A percentile compares a stretch with the other conserved stretches of the same genome.
phyloP scores from a whole-genome alignment of 352 stramenopile genomes.

The Phytophthora brassicae region DNA sequence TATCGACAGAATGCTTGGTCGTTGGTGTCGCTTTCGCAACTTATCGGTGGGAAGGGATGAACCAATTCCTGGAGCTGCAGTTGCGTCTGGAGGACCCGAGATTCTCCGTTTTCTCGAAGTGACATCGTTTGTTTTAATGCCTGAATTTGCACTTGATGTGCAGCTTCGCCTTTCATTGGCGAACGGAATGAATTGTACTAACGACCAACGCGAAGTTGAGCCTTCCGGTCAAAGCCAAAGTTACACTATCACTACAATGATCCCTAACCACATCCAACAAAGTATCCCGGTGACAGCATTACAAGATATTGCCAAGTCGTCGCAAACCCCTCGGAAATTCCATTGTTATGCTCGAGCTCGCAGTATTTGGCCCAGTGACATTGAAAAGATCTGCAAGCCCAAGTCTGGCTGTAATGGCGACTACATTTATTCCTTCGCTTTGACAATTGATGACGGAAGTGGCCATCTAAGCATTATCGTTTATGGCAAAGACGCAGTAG shows the following conservation, averaged over 20 bases:
- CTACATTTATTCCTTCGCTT: conserved; percentile 74
- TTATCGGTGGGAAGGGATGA: conserved; percentile 49
- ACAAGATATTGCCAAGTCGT: conserved; percentile 29
- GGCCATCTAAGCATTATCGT: conserved; percentile 66
- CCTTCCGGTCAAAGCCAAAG: neutral
- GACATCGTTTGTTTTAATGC: conserved; percentile 64
- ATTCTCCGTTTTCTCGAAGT: conserved; percentile 70
- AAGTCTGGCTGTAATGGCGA: conserved; percentile 19
- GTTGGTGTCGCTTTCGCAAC: conserved; percentile 81
- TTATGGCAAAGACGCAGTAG: conserved; percentile 70
- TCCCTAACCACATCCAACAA: conserved; percentile 49
- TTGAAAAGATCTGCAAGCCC: conserved; percentile 56
- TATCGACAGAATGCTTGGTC: conserved; percentile 27
- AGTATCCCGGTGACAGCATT: conserved; percentile 52
- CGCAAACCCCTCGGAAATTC: conserved; percentile 59
- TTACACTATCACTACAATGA: conserved; percentile 26
- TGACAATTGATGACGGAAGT: conserved; percentile 51
- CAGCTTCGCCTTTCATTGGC: conserved; percentile 31
- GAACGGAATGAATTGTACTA: neutral
- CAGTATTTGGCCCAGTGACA: conserved; percentile 47
- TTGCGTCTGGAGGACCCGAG: conserved; percentile 8
- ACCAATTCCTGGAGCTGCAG: conserved; percentile 11
- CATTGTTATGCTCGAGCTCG: conserved; percentile 55
- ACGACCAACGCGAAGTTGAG: neutral
- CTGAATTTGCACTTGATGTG: conserved; percentile 48